Evolutionary conservation across 2,329 filamentous ascomycete species (phyloP), one percentile per base, ranked within the genome.

Genomic region (Ophiostoma populinum): DNA sequence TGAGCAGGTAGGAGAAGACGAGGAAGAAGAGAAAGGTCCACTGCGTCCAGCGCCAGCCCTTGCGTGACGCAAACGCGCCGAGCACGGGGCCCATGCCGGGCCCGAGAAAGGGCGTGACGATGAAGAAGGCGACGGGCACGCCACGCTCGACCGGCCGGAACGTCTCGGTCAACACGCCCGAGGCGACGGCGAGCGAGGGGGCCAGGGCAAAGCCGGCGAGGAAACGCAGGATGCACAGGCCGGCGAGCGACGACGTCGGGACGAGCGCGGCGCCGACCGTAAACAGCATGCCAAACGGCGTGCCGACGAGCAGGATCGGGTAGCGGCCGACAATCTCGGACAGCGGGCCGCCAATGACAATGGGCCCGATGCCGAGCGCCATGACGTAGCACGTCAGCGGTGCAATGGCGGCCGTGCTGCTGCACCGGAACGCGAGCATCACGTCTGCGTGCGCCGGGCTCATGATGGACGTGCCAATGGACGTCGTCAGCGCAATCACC

Each of bases 321-420:
- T 61, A 56, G 1, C 74, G 57, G 2, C 74, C 73, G 22, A 66
- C 51, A 0, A 58, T 63, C 46, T 78, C 74, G 32, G 65, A 71
- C 1, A 75, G 45, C 0, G 71, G 73, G 0, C 70, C 69, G 8
- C 65, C 66, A 11, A 74, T 42, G 11, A 73, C 41, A 33, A 75
- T 52, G 6, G 74, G 73, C 0, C 72, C 73, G 12, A 75, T 55
- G 3, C 56, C 68, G 0, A 78, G 57, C 0, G 70, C 72, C 8
- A 75, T 51, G 6, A 71, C 63, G 48, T 73, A 79, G 6, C 74
- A 49, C 0, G 72, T 64, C 1, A 78, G 49, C 0, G 67, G 65
- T 0, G 77, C 51, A n/a, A 78, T 54, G 0, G 72, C 65, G 7
- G 61, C 57, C 1, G 67, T 73, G 32, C 59, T 57, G 11, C 58